These are phyloP conservation scores for Gossypium bickii DNA, from an alignment of 345 rosid genomes.

Conservation along the genomic window DNA sequence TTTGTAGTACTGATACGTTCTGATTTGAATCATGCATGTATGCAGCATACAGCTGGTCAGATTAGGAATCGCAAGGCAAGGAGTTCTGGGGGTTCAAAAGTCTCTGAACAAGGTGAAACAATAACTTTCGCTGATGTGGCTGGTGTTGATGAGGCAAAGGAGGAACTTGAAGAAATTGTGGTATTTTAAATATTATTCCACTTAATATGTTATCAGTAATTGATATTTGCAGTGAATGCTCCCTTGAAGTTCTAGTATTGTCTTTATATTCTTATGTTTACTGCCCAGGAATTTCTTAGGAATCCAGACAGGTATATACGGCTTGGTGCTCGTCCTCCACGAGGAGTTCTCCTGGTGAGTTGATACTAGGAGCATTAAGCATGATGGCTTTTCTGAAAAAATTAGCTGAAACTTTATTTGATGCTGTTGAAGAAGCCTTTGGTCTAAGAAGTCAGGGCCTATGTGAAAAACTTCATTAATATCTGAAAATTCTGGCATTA, in stretches of 20 bases:
- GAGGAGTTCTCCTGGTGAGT: conserved; percentile 93
- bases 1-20: conserved; percentile 15
- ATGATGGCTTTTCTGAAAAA: background rate
- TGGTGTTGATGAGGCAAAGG: conserved; percentile 97
- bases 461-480: background rate
- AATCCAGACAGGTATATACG: conserved; percentile 78
- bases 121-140: conserved; percentile 97
- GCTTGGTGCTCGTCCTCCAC: conserved; percentile 97
- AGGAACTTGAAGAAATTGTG: conserved; percentile 97
- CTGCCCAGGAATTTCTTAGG: conserved; percentile 81
- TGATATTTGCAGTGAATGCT: conserved; percentile 11
- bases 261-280: conserved; percentile 23
- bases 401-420: background rate
- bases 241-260: conserved; percentile 20
- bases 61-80: conserved; percentile 67
- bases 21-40: conserved; percentile 15
- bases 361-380: background rate
- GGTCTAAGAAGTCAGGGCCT: background rate
- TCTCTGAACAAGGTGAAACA: conserved; percentile 63
- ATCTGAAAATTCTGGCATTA: background rate
- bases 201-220: conserved; percentile 2
- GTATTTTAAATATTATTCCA: conserved; percentile 35
- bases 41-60: conserved; percentile 76
- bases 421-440: background rate
- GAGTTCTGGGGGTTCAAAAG: conserved; percentile 58